phyloP scores from a whole-genome alignment of 2,329 filamentous ascomycete species.

The Hypoxylon sp. region DNA sequence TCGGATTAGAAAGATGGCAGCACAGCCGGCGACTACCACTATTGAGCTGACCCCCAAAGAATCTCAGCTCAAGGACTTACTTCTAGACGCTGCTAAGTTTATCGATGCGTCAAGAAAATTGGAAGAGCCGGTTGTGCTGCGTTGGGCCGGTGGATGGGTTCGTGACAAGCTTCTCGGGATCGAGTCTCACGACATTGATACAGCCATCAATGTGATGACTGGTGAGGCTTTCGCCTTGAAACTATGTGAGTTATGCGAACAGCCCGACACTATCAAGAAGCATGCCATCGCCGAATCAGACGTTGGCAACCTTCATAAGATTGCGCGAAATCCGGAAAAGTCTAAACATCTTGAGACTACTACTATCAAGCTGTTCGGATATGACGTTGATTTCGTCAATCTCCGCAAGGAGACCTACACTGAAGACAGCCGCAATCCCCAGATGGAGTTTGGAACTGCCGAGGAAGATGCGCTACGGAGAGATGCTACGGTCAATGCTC shows the following conservation, averaged over 20 bases:
- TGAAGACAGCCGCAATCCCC: constrained; percentile 89
- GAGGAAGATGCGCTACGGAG: constrained; percentile 90
- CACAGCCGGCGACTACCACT: constrained; percentile 50
- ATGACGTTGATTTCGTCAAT: constrained; percentile 96
- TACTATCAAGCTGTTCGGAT: constrained; percentile 85
- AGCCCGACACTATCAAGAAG: constrained; percentile 71
- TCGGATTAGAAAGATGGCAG: constrained; percentile 51
- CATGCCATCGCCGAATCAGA: constrained; percentile 72
- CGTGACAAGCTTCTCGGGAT: constrained; percentile 84
- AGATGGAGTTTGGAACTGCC: constrained; percentile 94
- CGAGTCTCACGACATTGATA: constrained; percentile 84
- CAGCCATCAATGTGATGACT: constrained; percentile 88
- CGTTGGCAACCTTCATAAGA: constrained; percentile 85
- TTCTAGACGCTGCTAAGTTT: constrained; percentile 84
- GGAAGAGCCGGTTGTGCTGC: constrained; percentile 72
- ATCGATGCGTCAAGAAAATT: constrained; percentile 69
- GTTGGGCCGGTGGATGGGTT: constrained; percentile 90
- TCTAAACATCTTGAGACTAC: constrained; percentile 96
- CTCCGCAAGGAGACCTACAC: constrained; percentile 91
- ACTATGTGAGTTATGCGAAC: constrained; percentile 77
- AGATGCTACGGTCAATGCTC: constrained; percentile 93
- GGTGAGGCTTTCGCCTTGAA: constrained; percentile 80
- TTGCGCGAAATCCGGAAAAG: constrained; percentile 93
- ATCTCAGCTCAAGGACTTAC: constrained; percentile 77
- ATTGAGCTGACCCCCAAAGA: constrained; percentile 78